A percentile compares a stretch with the other conserved stretches of the same genome.
phyloP scores from a whole-genome alignment of 2,329 filamentous ascomycete genomes.

The Laburnicola sp. region DNA sequence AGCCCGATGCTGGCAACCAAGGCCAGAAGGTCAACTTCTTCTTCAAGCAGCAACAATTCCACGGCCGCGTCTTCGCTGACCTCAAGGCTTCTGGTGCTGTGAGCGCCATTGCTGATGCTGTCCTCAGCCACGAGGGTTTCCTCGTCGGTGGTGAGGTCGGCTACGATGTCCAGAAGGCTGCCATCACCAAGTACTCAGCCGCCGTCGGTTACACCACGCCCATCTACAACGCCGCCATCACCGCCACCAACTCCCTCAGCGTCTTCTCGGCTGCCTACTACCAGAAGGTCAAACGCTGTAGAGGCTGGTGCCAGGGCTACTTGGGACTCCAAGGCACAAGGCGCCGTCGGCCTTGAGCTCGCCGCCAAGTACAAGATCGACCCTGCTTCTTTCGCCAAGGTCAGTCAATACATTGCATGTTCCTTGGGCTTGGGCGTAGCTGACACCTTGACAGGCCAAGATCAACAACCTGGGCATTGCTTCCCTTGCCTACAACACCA shows the following conservation, averaged over 20 bases:
- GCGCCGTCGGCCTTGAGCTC: conserved; percentile 93
- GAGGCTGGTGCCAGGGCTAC: conserved; percentile 98
- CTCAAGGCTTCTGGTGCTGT: conserved; percentile 89
- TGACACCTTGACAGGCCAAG: conserved; percentile 71
- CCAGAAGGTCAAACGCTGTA: conserved; percentile 98
- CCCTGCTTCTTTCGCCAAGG: conserved; percentile 98
- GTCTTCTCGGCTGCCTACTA: conserved; percentile 97
- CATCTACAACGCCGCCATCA: conserved; percentile 89
- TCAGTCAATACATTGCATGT: conserved; percentile 48
- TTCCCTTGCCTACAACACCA: conserved; percentile 97
- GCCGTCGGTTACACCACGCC: conserved; percentile 89
- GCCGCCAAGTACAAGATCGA: conserved; percentile 99
- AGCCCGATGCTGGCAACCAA: conserved; percentile 82
- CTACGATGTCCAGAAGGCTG: conserved; percentile 97
- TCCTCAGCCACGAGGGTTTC: conserved; percentile 97
- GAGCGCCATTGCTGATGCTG: conserved; percentile 71
- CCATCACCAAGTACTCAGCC: conserved; percentile 93
- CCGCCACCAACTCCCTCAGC: conserved; percentile 93
- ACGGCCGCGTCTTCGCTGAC: conserved; percentile 98
- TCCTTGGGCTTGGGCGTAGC: neutral
- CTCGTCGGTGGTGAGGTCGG: conserved; percentile 95
- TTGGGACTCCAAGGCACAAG: conserved; percentile 96
- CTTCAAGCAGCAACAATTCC: conserved; percentile 99
- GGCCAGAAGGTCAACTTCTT: conserved; percentile 97
- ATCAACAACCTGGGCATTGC: conserved; percentile 99